These are phyloP conservation scores for Metschnikowia sp. DNA, from an alignment of 805 yeast genomes.

Conservation along the genomic window DNA sequence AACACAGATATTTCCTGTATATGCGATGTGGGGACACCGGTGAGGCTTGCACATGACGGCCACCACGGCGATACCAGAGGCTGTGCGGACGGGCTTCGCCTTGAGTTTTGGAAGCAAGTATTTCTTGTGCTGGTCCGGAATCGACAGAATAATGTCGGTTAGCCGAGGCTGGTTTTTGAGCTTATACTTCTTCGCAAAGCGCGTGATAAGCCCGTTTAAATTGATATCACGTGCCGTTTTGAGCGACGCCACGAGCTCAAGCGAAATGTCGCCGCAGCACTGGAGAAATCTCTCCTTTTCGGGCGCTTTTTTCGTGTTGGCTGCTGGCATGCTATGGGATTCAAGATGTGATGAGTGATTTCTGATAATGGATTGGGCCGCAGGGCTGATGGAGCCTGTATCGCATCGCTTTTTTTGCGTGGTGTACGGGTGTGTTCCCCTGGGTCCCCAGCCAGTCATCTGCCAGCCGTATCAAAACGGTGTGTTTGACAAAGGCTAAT, in stretches of 20 bases:
- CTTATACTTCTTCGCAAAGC: conserved; percentile 86
- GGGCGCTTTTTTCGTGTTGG: conserved; percentile 61
- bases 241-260: conserved; percentile 77
- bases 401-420: too few species aligned
- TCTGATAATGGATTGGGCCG: background rate
- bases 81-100: conserved; percentile 99
- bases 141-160: conserved; percentile 90
- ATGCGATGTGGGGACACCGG: conserved; percentile 98
- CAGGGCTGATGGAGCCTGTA: too few species aligned
- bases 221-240: conserved; percentile 76
- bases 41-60: conserved; percentile 99
- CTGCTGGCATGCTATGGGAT: conserved; percentile 30
- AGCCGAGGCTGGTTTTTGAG: conserved; percentile 89
- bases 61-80: conserved; percentile 97
- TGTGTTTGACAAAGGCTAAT: too few species aligned
- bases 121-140: conserved; percentile 93
- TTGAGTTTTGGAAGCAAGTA: conserved; percentile 87
- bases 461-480: too few species aligned
- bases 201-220: conserved; percentile 81
- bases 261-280: conserved; percentile 88
- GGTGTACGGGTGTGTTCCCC: too few species aligned
- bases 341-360: background rate
- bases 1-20: conserved; percentile 97
- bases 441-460: too few species aligned
- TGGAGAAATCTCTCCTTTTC: conserved; percentile 91